phyloP scores from a whole-genome alignment of 2,329 filamentous ascomycete genomes.

The Aspergillus sp. region DNA sequence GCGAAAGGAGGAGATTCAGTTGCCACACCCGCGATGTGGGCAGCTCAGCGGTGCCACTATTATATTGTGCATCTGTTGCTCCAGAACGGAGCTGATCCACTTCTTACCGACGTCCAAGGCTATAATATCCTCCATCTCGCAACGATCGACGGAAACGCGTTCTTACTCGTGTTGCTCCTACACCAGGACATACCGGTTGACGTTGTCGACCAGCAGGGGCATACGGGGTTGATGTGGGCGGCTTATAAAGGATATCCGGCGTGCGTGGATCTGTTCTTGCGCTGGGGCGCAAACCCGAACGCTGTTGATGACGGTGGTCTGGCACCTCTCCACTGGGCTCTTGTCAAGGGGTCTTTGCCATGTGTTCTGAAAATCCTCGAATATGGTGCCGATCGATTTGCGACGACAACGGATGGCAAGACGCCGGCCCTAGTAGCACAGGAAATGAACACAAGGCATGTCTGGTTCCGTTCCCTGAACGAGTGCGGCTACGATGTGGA shows the following conservation, averaged over 20 bases:
- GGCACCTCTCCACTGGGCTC: constrained; percentile 91
- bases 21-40: constrained; percentile 94
- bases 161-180: constrained; percentile 81
- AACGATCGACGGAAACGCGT: constrained; percentile 94
- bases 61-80: constrained; percentile 93
- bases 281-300: constrained; percentile 94
- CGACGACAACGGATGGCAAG: constrained; percentile 85
- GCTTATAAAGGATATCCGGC: constrained; percentile 95
- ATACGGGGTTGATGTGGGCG: constrained; percentile 97
- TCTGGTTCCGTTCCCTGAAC: constrained; percentile 79
- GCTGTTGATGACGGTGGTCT: constrained; percentile 88
- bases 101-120: constrained; percentile 89
- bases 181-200: constrained; percentile 97
- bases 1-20: constrained; percentile 92
- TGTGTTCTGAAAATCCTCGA: constrained; percentile 94
- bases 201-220: constrained; percentile 81
- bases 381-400: constrained; percentile 91
- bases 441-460: constrained; percentile 81
- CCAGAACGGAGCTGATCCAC: constrained; percentile 85
- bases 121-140: constrained; percentile 98
- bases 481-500: constrained; percentile 83
- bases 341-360: constrained; percentile 86
- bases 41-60: constrained; percentile 93
- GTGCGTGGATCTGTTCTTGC: constrained; percentile 86
- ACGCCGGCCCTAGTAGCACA: constrained; percentile 80